phyloP scores from a whole-genome alignment of 345 rosid species.

The Sapria himalayana region DNA sequence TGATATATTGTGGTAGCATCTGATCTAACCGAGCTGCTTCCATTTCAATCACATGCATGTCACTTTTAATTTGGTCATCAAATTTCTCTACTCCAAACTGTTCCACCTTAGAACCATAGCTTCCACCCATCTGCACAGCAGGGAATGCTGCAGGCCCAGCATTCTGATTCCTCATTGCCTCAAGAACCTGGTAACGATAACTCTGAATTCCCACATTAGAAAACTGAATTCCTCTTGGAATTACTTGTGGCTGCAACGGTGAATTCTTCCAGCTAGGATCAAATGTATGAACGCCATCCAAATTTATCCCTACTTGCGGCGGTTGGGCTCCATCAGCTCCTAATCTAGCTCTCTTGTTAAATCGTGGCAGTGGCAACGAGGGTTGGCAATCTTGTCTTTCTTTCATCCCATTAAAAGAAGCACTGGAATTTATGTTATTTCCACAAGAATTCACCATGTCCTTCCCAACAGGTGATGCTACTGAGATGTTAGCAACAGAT shows the following conservation, averaged over 20 bases:
- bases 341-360: conserved; percentile 45
- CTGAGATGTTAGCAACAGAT: conserved; percentile 22
- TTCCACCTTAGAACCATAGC: conserved; percentile 52
- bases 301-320: conserved; percentile 35
- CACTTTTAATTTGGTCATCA: conserved; percentile 31
- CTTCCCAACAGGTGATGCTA: conserved; percentile 41
- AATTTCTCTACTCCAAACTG: conserved; percentile 49
- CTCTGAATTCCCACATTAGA: conserved; percentile 36
- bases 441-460: conserved; percentile 42
- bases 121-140: conserved; percentile 37
- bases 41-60: conserved; percentile 25
- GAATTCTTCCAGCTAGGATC: conserved; percentile 54
- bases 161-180: conserved; percentile 51
- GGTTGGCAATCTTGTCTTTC: conserved; percentile 56
- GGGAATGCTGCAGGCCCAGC: conserved; percentile 29
- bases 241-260: conserved; percentile 29
- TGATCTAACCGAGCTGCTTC: conserved; percentile 46
- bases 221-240: conserved; percentile 44
- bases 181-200: conserved; percentile 49
- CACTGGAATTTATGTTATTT: conserved; percentile 26
- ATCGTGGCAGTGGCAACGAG: conserved; percentile 35
- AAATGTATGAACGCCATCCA: conserved; percentile 39
- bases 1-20: conserved; percentile 31
- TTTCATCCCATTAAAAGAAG: conserved; percentile 44
- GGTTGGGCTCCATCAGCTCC: conserved; percentile 51